Evolutionary conservation across 2,329 filamentous ascomycete species (phyloP).

Genomic region (Albophoma yamanashiensis): DNA sequence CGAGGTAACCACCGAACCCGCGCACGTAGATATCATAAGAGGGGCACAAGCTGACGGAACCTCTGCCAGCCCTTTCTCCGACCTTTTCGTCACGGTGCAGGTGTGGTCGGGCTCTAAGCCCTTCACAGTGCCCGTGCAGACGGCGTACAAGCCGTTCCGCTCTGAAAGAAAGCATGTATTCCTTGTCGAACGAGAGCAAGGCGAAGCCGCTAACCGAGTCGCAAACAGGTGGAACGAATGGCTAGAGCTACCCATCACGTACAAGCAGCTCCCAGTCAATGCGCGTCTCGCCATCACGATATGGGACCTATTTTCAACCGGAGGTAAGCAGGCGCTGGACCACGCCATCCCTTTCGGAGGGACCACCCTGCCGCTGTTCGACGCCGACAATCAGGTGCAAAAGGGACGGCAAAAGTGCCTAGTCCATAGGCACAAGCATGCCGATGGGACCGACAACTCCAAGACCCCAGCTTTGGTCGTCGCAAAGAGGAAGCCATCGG

Average conservation of each 20-base stretch:
- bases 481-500: constrained; percentile 40
- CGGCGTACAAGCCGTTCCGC: constrained; percentile 85
- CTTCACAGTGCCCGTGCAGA: constrained; percentile 83
- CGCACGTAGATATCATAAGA: not conserved
- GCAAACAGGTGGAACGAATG: constrained; percentile 79
- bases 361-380: constrained; percentile 86
- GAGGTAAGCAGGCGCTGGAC: constrained; percentile 55
- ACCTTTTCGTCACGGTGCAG: constrained; percentile 87
- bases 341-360: constrained; percentile 89
- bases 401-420: constrained; percentile 90
- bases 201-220: not conserved
- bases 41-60: constrained; percentile 9
- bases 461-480: constrained; percentile 61
- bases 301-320: constrained; percentile 84
- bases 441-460: constrained; percentile 74
- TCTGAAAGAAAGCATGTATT: constrained; percentile 46
- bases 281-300: constrained; percentile 84
- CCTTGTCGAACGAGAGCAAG: not conserved
- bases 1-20: constrained; percentile 39
- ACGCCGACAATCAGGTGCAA: constrained; percentile 79
- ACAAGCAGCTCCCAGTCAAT: constrained; percentile 71
- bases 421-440: constrained; percentile 69
- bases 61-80: constrained; percentile 56
- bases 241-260: constrained; percentile 77
- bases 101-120: constrained; percentile 96